Percentiles rank a stretch among this genome's conserved stretches.
These are phyloP conservation scores for Alternaria brassicae DNA, from an alignment of 2,329 filamentous ascomycete species.

Conservation along the genomic window DNA sequence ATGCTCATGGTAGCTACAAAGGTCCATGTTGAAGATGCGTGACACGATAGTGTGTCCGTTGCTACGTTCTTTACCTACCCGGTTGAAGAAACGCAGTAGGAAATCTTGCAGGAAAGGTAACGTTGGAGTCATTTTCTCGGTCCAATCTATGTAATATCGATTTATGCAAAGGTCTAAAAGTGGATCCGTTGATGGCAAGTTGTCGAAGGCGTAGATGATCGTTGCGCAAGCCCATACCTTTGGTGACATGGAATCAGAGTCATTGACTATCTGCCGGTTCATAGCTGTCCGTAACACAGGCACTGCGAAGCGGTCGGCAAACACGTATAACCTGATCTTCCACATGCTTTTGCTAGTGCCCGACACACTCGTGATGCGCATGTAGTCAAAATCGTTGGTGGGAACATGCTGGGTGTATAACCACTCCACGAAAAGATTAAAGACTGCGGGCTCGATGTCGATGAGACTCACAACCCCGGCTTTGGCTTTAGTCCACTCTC, in stretches of 20 bases:
- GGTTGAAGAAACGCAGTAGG: background rate
- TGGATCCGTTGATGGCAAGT: background rate
- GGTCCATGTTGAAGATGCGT: background rate
- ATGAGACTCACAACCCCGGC: constrained; percentile 6
- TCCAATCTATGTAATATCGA: background rate
- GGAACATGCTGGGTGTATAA: constrained; percentile 15
- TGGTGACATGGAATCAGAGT: background rate
- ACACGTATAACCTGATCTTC: constrained; percentile 10
- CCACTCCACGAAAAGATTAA: constrained; percentile 19
- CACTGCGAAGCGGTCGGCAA: constrained; percentile 17
- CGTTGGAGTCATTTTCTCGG: background rate
- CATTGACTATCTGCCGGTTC: background rate
- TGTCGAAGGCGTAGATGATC: background rate
- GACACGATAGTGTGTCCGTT: background rate
- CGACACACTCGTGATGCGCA: background rate
- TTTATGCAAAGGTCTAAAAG: background rate
- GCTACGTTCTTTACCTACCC: background rate
- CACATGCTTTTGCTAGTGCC: background rate
- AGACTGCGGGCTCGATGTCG: constrained; percentile 7
- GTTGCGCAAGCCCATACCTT: background rate
- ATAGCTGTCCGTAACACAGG: constrained; percentile 6
- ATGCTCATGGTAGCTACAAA: background rate
- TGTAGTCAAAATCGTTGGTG: background rate
- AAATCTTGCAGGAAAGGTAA: background rate
- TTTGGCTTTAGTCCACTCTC: constrained; percentile 17